These are phyloP conservation scores for Fusarium nodosum DNA, from an alignment of 2,329 filamentous ascomycete species.

Conservation along the genomic window DNA sequence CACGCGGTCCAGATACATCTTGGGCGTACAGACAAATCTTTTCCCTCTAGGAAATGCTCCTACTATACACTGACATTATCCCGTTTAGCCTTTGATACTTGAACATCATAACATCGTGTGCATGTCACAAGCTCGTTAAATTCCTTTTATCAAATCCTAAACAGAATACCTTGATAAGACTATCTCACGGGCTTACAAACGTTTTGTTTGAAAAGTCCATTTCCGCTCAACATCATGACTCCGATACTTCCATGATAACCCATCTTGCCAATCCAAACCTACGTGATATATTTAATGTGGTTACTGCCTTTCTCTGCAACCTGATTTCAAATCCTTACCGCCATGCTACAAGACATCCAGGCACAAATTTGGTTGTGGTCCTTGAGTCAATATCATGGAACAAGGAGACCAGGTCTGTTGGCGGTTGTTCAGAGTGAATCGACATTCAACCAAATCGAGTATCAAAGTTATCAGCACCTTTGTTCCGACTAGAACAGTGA, in stretches of 20 bases:
- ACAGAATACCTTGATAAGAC: background rate
- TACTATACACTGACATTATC: background rate
- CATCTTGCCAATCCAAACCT: too few species aligned
- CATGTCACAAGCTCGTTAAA: background rate
- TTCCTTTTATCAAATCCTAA: background rate
- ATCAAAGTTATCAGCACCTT: background rate
- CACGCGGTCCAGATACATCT: rapidly evolving
- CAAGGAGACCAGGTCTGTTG: background rate
- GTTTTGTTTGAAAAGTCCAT: rapidly evolving
- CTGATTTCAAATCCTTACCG: too few species aligned
- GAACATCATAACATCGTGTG: background rate
- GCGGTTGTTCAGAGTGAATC: background rate
- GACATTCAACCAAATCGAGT: background rate
- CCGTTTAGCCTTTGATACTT: background rate
- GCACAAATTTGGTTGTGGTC: too few species aligned
- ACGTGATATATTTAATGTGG: too few species aligned
- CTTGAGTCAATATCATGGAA: background rate
- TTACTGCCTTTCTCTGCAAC: too few species aligned
- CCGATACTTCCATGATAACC: too few species aligned
- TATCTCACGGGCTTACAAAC: rapidly evolving
- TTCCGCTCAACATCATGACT: too few species aligned
- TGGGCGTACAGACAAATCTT: rapidly evolving
- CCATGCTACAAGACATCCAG: too few species aligned
- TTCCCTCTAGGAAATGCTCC: rapidly evolving
- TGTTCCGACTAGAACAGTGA: background rate